A percentile compares a stretch with the other conserved stretches of the same genome.
Conservation (phyloP, 23 red algal genomes). For the Gracilaria caudata region DNA sequence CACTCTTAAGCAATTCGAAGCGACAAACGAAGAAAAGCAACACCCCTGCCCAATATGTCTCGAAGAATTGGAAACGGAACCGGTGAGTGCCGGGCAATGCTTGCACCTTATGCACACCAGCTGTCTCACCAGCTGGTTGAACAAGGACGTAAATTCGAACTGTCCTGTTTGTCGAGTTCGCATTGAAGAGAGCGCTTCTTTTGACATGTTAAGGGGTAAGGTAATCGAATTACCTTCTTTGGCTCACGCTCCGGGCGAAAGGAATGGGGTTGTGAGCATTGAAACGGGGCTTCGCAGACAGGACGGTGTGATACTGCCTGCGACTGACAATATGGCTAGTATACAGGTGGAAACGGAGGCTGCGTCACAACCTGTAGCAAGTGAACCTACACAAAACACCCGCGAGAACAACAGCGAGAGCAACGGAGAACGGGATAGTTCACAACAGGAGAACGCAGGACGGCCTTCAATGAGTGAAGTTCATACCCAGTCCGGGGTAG, state of each 20-base stretch:
- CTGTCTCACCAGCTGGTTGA: conserved; percentile 54
- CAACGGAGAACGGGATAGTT: neutral
- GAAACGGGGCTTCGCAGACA: neutral
- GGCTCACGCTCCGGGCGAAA: neutral
- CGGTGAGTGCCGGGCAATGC: conserved; percentile 54
- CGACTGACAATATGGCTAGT: neutral
- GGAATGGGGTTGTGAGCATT: too few relatives aligned
- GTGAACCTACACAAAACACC: neutral
- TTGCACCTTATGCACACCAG: conserved; percentile 53
- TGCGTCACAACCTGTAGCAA: neutral
- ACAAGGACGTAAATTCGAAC: conserved; percentile 38
- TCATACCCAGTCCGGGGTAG: neutral
- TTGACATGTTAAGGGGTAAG: neutral
- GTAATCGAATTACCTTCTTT: neutral
- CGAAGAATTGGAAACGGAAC: conserved; percentile 36
- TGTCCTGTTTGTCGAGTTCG: conserved; percentile 55
- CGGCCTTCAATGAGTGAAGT: neutral
- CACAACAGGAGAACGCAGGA: neutral
- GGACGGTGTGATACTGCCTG: neutral
- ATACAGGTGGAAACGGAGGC: neutral
- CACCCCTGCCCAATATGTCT: conserved; percentile 65
- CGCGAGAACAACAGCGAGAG: conserved; percentile 3
- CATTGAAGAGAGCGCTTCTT: conserved; percentile 22
- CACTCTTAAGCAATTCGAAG: conserved; percentile 13
- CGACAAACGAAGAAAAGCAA: neutral